These are phyloP conservation scores for Botrytis deweyae DNA, from an alignment of 2,329 filamentous ascomycete species.

Conservation along the genomic window DNA sequence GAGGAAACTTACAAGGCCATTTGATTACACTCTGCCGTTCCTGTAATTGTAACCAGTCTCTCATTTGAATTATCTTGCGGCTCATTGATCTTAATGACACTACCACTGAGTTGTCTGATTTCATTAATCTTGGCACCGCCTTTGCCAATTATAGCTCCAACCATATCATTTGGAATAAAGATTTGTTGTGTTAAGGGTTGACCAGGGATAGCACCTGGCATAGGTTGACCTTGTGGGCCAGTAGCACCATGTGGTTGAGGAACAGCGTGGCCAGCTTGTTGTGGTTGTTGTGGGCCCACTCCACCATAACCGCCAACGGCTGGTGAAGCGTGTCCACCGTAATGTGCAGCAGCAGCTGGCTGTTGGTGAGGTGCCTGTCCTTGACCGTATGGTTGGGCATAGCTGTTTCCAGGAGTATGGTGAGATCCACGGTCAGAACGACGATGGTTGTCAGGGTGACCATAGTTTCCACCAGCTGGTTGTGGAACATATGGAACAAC, in stretches of 20 bases:
- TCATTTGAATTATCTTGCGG: slow-evolving; percentile 99
- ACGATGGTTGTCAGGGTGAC: slow-evolving; percentile 82
- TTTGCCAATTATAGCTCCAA: slow-evolving; percentile 53
- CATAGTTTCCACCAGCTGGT: slow-evolving; percentile 87
- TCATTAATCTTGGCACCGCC: slow-evolving; percentile 99
- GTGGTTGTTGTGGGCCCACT: slow-evolving; percentile 75
- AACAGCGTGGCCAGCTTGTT: slow-evolving; percentile 62
- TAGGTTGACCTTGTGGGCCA: slow-evolving; percentile 71
- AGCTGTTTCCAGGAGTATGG: slow-evolving; percentile 72
- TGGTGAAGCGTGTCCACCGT: slow-evolving; percentile 51
- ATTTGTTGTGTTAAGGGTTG: slow-evolving; percentile 72
- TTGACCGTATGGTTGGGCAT: slow-evolving; percentile 60
- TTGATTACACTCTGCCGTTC: slow-evolving; percentile 96
- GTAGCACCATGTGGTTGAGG: slow-evolving; percentile 63
- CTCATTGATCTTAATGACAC: slow-evolving; percentile 99
- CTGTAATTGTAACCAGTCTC: slow-evolving; percentile 95
- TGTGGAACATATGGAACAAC: slow-evolving; percentile 98
- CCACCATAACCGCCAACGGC: slow-evolving; percentile 74
- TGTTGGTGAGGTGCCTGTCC: slow-evolving; percentile 54
- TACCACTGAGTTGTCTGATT: slow-evolving; percentile 93
- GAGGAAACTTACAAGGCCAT: slow-evolving; percentile 78
- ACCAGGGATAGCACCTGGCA: slow-evolving; percentile 72
- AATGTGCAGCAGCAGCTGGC: slow-evolving; percentile 70
- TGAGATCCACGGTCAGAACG: slow-evolving; percentile 72
- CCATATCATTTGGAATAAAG: slow-evolving; percentile 99